Evolutionary conservation across 2,329 filamentous ascomycete species (phyloP), one percentile per base, ranked within the genome.

Genomic region (Arthrobotrys entomopaga): DNA sequence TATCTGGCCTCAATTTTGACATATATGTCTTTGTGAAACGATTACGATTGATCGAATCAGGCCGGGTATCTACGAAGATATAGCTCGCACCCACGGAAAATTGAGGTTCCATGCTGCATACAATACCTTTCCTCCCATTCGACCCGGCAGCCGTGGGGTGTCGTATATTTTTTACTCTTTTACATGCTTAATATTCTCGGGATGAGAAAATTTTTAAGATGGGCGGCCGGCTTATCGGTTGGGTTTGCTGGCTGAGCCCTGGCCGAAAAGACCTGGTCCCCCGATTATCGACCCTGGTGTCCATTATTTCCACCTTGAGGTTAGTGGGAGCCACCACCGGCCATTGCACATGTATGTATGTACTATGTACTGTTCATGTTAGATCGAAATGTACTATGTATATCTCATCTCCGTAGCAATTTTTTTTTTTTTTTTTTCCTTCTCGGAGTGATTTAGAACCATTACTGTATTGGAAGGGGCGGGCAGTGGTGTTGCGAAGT

Each of bases 151-250:
- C 67, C 67, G 67, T 72, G 67, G 67, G 67, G 67, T 72, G 60
- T 50, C 49, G 29, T 34, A 34, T 34, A 34, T 34, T 38, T 29
- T 54, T 64, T n/a, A n/a, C n/a, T n/a, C n/a, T 38, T 16, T 63
- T 48, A 26, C 48, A 38, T n/a, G n/a, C n/a, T n/a, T n/a, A n/a
- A n/a, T n/a, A n/a, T n/a, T n/a, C 65, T 65, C 56, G 53, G 67
- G 67, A 72, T 72, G 67, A 72, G 67, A 72, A 72, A 71, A 52
- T 70, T 72, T 60, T 58, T 20, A 58, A 58, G 50, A 65, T 72
- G 65, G 56, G 46, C 42, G 29, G 29, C 16, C 42, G 13, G 48
- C 65, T 70, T 64, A 64, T 71, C 66, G 67, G 60, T 20, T 46
- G 16, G 22, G 16, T 34, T 24, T 8, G 29, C 29, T 16, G 19